Conservation (phyloP, 192 early-diverging fungal genomes). For the Coemansia pectinata region DNA sequence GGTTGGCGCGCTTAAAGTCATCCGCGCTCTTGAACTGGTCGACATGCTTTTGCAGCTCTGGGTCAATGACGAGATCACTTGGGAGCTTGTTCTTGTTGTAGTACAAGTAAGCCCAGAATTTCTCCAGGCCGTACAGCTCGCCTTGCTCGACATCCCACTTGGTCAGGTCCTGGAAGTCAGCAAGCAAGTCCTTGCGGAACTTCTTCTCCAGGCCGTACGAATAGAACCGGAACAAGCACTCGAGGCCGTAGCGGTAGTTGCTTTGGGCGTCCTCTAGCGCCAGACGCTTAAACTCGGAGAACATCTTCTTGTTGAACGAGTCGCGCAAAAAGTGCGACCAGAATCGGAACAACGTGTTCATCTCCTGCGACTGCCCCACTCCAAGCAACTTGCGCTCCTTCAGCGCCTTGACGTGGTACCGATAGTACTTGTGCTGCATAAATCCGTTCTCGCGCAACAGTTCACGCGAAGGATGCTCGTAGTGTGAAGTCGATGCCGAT, state of each 20-base stretch:
- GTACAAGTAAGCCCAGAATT: constrained; percentile 93
- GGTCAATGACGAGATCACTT: constrained; percentile 59
- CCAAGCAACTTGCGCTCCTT: constrained; percentile 91
- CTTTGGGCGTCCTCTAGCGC: constrained; percentile 85
- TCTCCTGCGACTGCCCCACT: constrained; percentile 88
- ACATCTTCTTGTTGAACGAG: constrained; percentile 93
- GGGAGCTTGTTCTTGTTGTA: constrained; percentile 85
- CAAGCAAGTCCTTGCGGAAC: constrained; percentile 81
- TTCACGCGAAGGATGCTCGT: constrained; percentile 91
- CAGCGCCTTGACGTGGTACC: constrained; percentile 91
- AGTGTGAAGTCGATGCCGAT: neutral
- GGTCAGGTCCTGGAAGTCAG: constrained; percentile 85
- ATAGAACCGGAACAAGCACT: constrained; percentile 97
- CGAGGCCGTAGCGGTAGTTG: constrained; percentile 93
- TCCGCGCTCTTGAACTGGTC: constrained; percentile 65
- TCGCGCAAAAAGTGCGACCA: constrained; percentile 99
- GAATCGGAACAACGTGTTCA: constrained; percentile 98
- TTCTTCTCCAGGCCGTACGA: constrained; percentile 93
- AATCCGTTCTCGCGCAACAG: constrained; percentile 96
- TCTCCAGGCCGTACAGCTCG: constrained; percentile 87
- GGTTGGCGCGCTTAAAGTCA: constrained; percentile 58
- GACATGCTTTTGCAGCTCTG: constrained; percentile 59
- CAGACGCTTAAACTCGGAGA: constrained; percentile 86
- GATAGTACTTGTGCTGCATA: constrained; percentile 94
- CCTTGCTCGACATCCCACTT: constrained; percentile 71